phyloP scores from a whole-genome alignment of 495 filamentous ascomycete species.

The Aspergillus steynii region DNA sequence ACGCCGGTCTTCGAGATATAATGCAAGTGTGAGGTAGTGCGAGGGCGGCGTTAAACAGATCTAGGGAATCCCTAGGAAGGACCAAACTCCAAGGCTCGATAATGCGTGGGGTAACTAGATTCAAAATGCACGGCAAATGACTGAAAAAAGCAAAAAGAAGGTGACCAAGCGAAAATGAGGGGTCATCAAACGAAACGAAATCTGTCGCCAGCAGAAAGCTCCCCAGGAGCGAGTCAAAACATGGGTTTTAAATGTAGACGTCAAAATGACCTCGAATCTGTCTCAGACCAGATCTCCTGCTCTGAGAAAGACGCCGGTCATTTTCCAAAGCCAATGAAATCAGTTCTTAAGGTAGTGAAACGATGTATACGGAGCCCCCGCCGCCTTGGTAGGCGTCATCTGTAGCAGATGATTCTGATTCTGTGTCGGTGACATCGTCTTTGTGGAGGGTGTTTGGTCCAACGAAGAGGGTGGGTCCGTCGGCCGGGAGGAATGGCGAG shows the following conservation, averaged over 20 bases:
- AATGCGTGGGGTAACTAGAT: not conserved
- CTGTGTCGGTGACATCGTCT: constrained; percentile 2
- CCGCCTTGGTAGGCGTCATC: constrained; percentile 5
- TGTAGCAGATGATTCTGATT: not conserved
- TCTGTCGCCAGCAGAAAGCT: not conserved
- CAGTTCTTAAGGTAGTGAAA: not conserved
- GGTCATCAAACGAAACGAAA: not conserved
- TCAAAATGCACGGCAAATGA: not conserved
- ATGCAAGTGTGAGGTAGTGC: not conserved
- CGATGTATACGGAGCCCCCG: not conserved
- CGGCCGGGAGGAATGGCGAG: not conserved
- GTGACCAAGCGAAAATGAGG: not conserved
- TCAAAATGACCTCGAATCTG: not conserved
- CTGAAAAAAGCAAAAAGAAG: not conserved
- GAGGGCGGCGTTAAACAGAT: not conserved
- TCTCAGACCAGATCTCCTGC: not conserved
- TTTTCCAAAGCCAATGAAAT: not conserved
- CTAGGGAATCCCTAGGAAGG: not conserved
- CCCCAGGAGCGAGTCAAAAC: not conserved
- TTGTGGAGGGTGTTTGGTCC: not conserved
- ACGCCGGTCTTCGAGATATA: not conserved
- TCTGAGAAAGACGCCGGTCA: not conserved
- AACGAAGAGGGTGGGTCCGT: not conserved
- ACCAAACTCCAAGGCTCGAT: not conserved
- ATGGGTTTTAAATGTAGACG: not conserved